Conservation (phyloP, 768 basidiomycete genomes). For the Mycena galericulata region DNA sequence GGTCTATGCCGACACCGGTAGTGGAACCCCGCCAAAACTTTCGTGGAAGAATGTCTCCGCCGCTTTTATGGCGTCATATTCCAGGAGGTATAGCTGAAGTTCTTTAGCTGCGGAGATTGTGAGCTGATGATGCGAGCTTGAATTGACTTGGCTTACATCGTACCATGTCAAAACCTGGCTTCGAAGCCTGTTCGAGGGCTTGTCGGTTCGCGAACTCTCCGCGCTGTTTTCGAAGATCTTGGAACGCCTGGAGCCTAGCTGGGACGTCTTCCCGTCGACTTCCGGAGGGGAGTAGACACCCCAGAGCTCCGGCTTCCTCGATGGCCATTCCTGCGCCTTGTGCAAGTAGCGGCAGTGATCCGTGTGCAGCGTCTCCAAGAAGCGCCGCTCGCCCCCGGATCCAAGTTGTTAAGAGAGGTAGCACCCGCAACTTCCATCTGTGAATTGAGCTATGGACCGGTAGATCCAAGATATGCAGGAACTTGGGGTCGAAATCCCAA, state of each 20-base stretch:
- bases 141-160: not conserved
- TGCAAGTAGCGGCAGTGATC: not conserved
- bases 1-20: no score
- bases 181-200: not conserved
- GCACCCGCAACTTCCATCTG: not conserved
- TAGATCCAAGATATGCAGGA: constrained; percentile 20
- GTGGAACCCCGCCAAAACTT: constrained; percentile 6
- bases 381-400: constrained; percentile 8
- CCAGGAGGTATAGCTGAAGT: not conserved
- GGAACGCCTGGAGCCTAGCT: constrained; percentile 11
- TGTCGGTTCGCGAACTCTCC: constrained; percentile 1
- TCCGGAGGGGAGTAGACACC: constrained; percentile 14
- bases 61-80: constrained; percentile 20
- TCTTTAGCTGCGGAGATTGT: not conserved
- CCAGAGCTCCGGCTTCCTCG: constrained; percentile 20
- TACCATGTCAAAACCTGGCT: not conserved
- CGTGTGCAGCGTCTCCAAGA: constrained; percentile 26
- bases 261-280: constrained; percentile 6
- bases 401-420: constrained; percentile 21
- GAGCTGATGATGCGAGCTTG: not conserved
- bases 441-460: not conserved
- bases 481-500: constrained; percentile 5
- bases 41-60: constrained; percentile 13
- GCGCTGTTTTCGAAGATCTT: constrained; percentile 12
- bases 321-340: constrained; percentile 24